Base-by-base conservation (phyloP, 2,329 filamentous ascomycete genomes). In the Gnomoniopsis sp. region DNA sequence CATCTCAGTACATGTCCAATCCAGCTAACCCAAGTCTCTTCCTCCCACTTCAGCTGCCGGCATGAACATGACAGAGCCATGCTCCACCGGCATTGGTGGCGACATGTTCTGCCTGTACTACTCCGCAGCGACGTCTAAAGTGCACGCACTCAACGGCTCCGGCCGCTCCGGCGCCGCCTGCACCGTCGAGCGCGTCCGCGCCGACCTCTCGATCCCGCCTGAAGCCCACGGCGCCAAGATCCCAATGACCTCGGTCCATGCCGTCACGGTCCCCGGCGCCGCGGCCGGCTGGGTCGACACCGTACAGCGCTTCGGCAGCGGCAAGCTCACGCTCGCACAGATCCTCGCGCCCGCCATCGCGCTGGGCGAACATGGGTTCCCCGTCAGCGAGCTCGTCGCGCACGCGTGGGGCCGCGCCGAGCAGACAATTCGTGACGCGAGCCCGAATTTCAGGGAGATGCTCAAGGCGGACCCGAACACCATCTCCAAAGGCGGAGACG, bases 71-170 rank as follows among this genome's bases (percentile, higher is more conserved):
- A 96, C 93, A 0, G 95, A 99, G 71, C 95, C 95, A 8, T 87
- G 87, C 60, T 95, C 90, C 6, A 98, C 95, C 0, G 95, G 95
- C 44, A 97, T 99, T 61, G 95, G 95, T 58, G 95, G 95, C 63
- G 95, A 99, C 75, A 92, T 96, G 87, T 99, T 98, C 76, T 93
- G 93, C 72, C 84, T 98, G 38, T 97, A 86, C 79, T 98, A 93
- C 77, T 85, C 96, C 70, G 91, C 91, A 46, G 84, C 88, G 66
- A 90, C 88, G 0, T 89, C 89, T 69, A 89, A 89, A 63, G 88
- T 98, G 10, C 88, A 87, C 56, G 90, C 92, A 11, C 78, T 98
- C 73, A 99, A 99, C 73, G 95, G 93, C 21, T 97, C 93, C 1
- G 95, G 95, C n/a, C 87, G 95, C 30, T 85, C 91, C 3, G 87